These are phyloP conservation scores for Perkinsus chesapeaki DNA, from an alignment of 169 alveolate species.

Conservation along the genomic window DNA sequence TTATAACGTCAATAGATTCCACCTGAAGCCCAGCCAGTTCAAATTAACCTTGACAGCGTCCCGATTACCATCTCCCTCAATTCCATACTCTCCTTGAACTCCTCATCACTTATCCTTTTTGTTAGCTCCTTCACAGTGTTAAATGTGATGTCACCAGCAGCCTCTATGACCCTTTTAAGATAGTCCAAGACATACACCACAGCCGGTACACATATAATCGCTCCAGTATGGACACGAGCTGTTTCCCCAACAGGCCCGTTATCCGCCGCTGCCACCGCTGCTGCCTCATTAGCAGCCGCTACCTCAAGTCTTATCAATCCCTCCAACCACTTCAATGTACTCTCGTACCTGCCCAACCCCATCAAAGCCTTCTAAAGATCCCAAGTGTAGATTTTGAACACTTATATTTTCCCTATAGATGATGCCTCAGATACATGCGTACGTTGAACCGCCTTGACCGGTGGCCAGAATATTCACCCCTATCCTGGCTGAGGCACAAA, in stretches of 20 bases:
- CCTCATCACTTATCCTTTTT: background rate
- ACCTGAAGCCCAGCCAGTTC: background rate
- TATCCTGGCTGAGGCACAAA: too few species aligned
- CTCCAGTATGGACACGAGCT: background rate
- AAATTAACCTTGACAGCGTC: background rate
- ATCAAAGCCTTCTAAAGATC: too few species aligned
- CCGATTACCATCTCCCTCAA: background rate
- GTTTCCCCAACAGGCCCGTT: too few species aligned
- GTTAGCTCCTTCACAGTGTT: background rate
- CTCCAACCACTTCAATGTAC: background rate
- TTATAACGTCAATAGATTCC: background rate
- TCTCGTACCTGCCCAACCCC: background rate
- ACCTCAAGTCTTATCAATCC: background rate
- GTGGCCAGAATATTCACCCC: too few species aligned
- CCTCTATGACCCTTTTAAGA: background rate
- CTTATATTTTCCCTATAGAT: too few species aligned
- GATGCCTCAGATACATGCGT: too few species aligned
- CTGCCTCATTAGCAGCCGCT: background rate
- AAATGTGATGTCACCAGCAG: background rate
- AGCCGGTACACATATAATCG: background rate
- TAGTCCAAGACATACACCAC: background rate
- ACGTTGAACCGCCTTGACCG: too few species aligned
- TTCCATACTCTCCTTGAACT: background rate
- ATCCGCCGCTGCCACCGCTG: background rate
- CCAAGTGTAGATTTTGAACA: too few species aligned